Evolutionary conservation across 1,139 yeast species (phyloP).

Genomic region (Zygosaccharomyces pseudobailii): DNA sequence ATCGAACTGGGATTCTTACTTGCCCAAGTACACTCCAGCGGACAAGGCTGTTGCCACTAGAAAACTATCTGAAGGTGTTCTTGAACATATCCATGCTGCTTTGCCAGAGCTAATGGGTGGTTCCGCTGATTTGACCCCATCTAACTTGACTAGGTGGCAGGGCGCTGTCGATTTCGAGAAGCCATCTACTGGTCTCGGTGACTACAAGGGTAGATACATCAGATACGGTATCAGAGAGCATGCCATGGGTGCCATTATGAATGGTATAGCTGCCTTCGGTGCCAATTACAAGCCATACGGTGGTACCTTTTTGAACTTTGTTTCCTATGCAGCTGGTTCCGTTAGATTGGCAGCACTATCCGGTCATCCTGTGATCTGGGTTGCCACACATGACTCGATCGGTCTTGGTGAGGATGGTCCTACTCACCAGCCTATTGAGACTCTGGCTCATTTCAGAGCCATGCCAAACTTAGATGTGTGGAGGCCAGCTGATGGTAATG

Average conservation of each 20-base stretch:
- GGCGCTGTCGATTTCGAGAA: constrained; percentile 93
- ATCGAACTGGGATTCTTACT: constrained; percentile 67
- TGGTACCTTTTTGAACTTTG: constrained; percentile 98
- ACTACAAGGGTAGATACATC: constrained; percentile 87
- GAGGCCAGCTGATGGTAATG: constrained; percentile 99
- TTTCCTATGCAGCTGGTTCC: constrained; percentile 97
- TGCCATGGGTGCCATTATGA: constrained; percentile 98
- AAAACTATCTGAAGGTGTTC: constrained; percentile 84
- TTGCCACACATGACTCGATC: constrained; percentile 97
- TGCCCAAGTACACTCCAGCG: constrained; percentile 74
- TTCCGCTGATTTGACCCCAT: constrained; percentile 97
- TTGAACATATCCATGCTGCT: constrained; percentile 56
- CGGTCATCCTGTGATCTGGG: constrained; percentile 93
- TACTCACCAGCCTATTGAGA: constrained; percentile 99
- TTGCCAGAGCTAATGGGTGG: constrained; percentile 96
- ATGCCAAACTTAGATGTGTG: constrained; percentile 91
- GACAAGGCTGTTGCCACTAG: constrained; percentile 92
- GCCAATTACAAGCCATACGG: constrained; percentile 90
- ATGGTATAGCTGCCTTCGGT: constrained; percentile 96
- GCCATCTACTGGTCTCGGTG: constrained; percentile 74
- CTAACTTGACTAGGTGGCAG: constrained; percentile 90
- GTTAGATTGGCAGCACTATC: constrained; percentile 92
- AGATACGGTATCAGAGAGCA: constrained; percentile 99
- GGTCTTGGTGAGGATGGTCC: constrained; percentile 99
- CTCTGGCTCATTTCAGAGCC: constrained; percentile 97